Evolutionary conservation across 2,329 filamentous ascomycete genomes (phyloP).

Genomic region (Ceratocystis destructans): DNA sequence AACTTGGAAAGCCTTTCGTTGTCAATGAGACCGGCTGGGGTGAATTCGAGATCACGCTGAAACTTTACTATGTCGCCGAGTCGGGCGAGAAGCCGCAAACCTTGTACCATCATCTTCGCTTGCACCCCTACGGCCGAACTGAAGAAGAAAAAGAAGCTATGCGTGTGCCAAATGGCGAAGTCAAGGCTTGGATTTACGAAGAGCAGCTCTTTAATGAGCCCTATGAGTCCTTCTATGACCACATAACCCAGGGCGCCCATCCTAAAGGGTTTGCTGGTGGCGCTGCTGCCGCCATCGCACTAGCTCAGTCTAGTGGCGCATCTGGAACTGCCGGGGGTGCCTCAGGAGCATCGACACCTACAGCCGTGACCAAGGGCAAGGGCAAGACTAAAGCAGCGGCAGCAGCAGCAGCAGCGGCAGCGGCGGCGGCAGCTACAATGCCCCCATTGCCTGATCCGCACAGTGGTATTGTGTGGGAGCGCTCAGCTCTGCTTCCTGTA

Average conservation of each 20-base stretch:
- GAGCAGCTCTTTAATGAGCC: conserved; percentile 97
- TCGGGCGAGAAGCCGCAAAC: conserved; percentile 88
- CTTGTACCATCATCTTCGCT: conserved; percentile 80
- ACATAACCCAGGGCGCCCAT: conserved; percentile 60
- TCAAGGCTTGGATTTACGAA: conserved; percentile 74
- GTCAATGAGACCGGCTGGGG: conserved; percentile 94
- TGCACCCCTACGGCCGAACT: conserved; percentile 79
- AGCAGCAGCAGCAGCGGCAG: conserved; percentile 23
- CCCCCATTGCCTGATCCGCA: conserved; percentile 28
- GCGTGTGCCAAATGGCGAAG: conserved; percentile 45
- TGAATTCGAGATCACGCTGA: conserved; percentile 92
- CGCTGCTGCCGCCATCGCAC: conserved; percentile 12
- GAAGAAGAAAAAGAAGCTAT: conserved; percentile 55
- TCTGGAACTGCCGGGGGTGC: conserved; percentile 20
- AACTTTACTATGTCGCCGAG: conserved; percentile 82
- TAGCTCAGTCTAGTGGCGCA: conserved; percentile 11
- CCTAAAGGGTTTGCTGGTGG: conserved; percentile 31
- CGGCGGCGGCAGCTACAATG: conserved; percentile 27
- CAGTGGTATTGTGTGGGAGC: conserved; percentile 44
- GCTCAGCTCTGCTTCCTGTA: conserved; percentile 62
- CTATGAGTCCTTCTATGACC: conserved; percentile 79
- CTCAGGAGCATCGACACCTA: background rate
- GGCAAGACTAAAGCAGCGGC: conserved; percentile 27
- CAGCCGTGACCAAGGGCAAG: conserved; percentile 38
- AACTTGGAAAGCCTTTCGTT: conserved; percentile 56